Base-by-base conservation (phyloP, 2,329 filamentous ascomycete species). In the Colletotrichum phormii region DNA sequence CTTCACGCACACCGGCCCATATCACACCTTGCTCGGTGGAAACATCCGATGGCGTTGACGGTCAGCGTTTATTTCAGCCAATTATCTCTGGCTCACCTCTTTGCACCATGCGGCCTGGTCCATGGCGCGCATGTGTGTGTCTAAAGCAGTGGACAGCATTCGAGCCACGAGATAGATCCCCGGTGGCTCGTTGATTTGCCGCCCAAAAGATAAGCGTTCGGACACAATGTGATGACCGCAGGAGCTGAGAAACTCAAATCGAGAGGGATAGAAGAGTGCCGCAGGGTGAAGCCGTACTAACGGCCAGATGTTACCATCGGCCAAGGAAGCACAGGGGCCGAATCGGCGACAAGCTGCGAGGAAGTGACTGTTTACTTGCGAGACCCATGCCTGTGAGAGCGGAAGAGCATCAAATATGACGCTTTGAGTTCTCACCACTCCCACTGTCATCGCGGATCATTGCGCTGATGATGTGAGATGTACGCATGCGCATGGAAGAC, bases 381-480 rank as follows among this genome's bases (percentile, higher is more conserved):
- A 18, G 18, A 49, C 42, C 42, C 42, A 49, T 49, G 42, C n/a
- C 18, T 49, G 18, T 5, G 42, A 49, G 42, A 49, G 18, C 7
- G 42, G 22, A 26, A 49, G 24, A 49, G 59, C 24, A 13, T 8
- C 37, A 31, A 18, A 46, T 61, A 46, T 37, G 35, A 49, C 5
- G 9, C 49, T 63, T 67, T 62, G 57, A 58, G 49, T 71, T 71
- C 35, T 62, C n/a, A 61, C n/a, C 15, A 61, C 13, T 67, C 9
- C 12, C 54, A 29, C 54, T 9, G 66, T 29, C 15, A 42, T 60
- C 33, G 33, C 13, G 22, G 22, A 31, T 58, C 37, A 33, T 46
- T 55, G 55, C 63, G 11, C 54, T 33, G 64, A 68, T 64, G 58
- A 63, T 54, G 58, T 72, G 69, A 72, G 64, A 68, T 42, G 42